phyloP scores from a whole-genome alignment of 169 alveolate species.

The Eimeria maxima region DNA sequence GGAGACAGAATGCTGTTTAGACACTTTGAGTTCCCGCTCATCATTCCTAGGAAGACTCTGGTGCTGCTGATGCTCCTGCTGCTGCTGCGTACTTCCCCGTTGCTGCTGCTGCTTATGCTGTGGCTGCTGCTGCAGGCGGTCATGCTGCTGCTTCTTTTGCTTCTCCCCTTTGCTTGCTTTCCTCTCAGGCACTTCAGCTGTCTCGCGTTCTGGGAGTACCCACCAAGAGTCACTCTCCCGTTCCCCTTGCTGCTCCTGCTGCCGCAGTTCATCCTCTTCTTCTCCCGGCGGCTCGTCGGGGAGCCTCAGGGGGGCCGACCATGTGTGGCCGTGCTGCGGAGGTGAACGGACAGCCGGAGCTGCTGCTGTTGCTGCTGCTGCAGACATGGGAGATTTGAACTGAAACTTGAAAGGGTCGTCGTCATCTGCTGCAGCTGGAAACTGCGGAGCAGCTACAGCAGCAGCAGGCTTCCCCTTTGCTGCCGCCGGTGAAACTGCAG shows the following conservation, averaged over 20 bases:
- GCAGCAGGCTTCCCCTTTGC: constrained; percentile 34
- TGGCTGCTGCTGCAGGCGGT: constrained; percentile 2
- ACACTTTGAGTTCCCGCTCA: neutral
- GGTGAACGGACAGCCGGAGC: neutral
- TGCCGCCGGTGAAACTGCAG: constrained; percentile 6
- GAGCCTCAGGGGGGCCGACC: constrained; percentile 33
- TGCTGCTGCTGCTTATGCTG: neutral
- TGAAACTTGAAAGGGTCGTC: constrained; percentile 40
- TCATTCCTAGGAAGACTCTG: neutral
- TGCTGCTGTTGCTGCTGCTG: neutral
- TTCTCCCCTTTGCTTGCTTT: neutral
- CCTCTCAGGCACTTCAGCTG: neutral
- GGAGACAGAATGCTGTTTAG: constrained; percentile 7
- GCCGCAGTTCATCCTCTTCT: constrained; percentile 8
- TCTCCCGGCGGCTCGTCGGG: constrained; percentile 31
- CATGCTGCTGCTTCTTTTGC: neutral
- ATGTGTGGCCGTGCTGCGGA: constrained; percentile 15
- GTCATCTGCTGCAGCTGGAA: constrained; percentile 44
- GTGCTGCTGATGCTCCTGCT: neutral
- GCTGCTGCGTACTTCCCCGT: neutral
- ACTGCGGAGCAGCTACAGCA: constrained; percentile 62
- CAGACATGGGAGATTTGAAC: constrained; percentile 19
- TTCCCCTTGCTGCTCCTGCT: constrained; percentile 10
- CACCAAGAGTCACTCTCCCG: neutral
- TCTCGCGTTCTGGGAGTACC: neutral